Conservation (phyloP, 805 yeast genomes). For the Nakazawaea wickerhamii region DNA sequence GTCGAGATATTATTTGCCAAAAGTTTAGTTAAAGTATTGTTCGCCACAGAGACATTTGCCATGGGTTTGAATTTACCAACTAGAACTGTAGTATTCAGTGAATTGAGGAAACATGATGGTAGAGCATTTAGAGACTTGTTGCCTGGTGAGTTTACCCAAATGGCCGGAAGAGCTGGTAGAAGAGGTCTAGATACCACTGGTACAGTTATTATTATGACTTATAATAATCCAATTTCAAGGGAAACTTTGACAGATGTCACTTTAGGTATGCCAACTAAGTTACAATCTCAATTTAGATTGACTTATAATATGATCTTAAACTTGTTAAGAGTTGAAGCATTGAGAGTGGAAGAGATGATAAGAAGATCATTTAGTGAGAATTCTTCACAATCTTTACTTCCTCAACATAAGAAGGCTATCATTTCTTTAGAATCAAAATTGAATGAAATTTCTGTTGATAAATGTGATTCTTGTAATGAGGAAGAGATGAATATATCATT, state of each 20-base stretch:
- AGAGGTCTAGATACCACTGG: slow-evolving; percentile 93
- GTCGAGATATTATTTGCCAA: slow-evolving; percentile 89
- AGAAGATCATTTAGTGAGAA: slow-evolving; percentile 94
- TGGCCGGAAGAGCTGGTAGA: slow-evolving; percentile 99
- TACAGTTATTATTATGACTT: slow-evolving; percentile 90
- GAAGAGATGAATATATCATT: slow-evolving; percentile 42
- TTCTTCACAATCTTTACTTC: slow-evolving; percentile 74
- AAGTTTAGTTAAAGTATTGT: slow-evolving; percentile 80
- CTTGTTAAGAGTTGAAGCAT: slow-evolving; percentile 84
- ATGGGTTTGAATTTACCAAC: slow-evolving; percentile 98
- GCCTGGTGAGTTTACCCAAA: slow-evolving; percentile 97
- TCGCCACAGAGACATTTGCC: slow-evolving; percentile 98
- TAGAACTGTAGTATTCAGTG: slow-evolving; percentile 89
- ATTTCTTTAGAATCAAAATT: slow-evolving; percentile 46
- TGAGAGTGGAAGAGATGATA: slow-evolving; percentile 97
- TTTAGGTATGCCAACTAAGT: slow-evolving; percentile 84
- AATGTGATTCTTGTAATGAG: slow-evolving; percentile 31
- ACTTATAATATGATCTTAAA: slow-evolving; percentile 96
- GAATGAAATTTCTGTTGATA: slow-evolving; percentile 26
- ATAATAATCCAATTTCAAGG: slow-evolving; percentile 54
- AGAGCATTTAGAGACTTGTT: slow-evolving; percentile 69
- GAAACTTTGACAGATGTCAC: slow-evolving; percentile 71
- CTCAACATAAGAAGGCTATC: slow-evolving; percentile 74
- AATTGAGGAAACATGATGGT: slow-evolving; percentile 87
- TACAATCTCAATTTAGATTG: slow-evolving; percentile 86